phyloP scores from a whole-genome alignment of 164 flowering plant genomes.

The Piper longum region DNA sequence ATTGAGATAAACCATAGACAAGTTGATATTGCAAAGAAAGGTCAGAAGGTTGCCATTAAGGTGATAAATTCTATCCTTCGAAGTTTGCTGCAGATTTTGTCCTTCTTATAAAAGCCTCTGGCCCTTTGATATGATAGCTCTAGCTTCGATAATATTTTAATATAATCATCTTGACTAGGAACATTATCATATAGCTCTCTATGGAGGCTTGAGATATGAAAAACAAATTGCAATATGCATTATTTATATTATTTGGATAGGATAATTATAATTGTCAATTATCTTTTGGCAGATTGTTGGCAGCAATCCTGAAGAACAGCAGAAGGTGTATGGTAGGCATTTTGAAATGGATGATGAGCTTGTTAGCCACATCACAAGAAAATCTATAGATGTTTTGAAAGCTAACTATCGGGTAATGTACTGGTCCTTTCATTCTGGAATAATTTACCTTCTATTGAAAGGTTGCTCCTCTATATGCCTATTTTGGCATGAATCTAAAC shows the following conservation, averaged over 20 bases:
- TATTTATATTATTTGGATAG: background rate
- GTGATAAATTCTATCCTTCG: constrained; percentile 17
- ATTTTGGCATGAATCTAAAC: no score
- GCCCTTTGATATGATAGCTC: no score
- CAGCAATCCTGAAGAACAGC: constrained; percentile 66
- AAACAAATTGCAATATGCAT: background rate
- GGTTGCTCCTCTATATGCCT: no score
- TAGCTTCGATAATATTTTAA: no score
- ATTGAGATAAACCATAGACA: constrained; percentile 82
- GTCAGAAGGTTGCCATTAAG: constrained; percentile 88
- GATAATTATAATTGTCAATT: background rate
- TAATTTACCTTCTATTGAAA: no score
- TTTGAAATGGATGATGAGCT: constrained; percentile 85
- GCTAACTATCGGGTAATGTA: constrained; percentile 52
- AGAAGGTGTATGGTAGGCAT: constrained; percentile 86
- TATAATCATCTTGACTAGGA: no score
- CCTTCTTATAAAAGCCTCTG: no score
- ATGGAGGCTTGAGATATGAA: no score
- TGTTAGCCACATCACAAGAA: constrained; percentile 77
- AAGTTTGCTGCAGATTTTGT: no score
- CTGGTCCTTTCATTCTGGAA: no score
- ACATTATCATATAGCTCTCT: no score
- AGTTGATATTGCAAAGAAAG: constrained; percentile 82
- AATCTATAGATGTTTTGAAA: constrained; percentile 70
- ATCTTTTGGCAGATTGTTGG: constrained; percentile 41